Evolutionary conservation across 352 stramenopile species (phyloP).

Genomic region (Globisporangium acanthophoron): DNA sequence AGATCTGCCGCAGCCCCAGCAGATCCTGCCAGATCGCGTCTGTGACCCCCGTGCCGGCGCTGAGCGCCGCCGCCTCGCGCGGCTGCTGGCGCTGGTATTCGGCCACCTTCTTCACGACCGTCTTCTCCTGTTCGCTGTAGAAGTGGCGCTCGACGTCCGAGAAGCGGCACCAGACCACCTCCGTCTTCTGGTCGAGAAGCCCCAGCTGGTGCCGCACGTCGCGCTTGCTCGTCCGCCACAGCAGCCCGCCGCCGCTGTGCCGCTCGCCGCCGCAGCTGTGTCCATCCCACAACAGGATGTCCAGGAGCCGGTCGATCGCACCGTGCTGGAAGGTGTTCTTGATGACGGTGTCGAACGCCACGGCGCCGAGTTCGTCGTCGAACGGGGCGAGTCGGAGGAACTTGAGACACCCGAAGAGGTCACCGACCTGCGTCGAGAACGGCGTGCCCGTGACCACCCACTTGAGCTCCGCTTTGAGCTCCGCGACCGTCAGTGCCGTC

Average conservation of each 20-base stretch:
- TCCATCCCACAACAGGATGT: slow-evolving; percentile 44
- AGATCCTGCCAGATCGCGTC: slow-evolving; percentile 61
- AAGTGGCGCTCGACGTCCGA: slow-evolving; percentile 74
- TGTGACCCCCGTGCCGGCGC: slow-evolving; percentile 12
- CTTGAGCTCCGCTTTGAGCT: slow-evolving; percentile 50
- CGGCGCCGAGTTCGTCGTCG: slow-evolving; percentile 21
- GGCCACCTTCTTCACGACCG: slow-evolving; percentile 29
- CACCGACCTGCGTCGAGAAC: slow-evolving; percentile 70
- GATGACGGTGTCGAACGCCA: slow-evolving; percentile 31
- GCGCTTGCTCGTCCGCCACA: slow-evolving; percentile 80
- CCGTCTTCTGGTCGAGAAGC: slow-evolving; percentile 47
- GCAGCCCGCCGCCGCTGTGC: slow-evolving; percentile 26
- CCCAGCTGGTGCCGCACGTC: slow-evolving; percentile 64
- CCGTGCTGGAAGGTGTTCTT: slow-evolving; percentile 30
- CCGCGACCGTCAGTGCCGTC: slow-evolving; percentile 78
- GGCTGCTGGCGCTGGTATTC: slow-evolving; percentile 27
- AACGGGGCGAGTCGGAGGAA: slow-evolving; percentile 60
- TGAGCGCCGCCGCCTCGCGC: not conserved
- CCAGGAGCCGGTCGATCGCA: slow-evolving; percentile 33
- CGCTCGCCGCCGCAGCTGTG: not conserved
- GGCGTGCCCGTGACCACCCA: slow-evolving; percentile 92
- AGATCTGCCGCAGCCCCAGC: slow-evolving; percentile 85
- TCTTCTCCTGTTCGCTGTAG: slow-evolving; percentile 63
- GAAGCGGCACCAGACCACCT: slow-evolving; percentile 64
- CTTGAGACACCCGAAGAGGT: slow-evolving; percentile 82